Conservation (phyloP, 495 filamentous ascomycete genomes). For the Stereocaulon alpinum region DNA sequence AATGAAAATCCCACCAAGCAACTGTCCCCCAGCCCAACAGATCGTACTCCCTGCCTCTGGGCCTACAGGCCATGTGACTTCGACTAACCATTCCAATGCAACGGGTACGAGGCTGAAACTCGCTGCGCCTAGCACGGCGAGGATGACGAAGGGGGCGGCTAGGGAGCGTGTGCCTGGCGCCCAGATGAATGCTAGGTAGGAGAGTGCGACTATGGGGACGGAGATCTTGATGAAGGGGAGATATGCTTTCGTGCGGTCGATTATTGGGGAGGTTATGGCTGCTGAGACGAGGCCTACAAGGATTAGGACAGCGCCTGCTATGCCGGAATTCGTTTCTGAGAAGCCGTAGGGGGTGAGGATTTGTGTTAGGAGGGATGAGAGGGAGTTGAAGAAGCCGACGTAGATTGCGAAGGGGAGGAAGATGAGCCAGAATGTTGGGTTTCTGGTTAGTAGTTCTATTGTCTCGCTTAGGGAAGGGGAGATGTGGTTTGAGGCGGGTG, state of each 20-base stretch:
- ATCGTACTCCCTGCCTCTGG: slow-evolving; percentile 77
- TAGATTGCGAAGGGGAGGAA: slow-evolving; percentile 69
- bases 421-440: slow-evolving; percentile 64
- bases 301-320: slow-evolving; percentile 80
- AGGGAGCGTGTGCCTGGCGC: slow-evolving; percentile 60
- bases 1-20: slow-evolving; percentile 75
- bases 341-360: slow-evolving; percentile 77
- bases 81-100: slow-evolving; percentile 74
- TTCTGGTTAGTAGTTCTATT: slow-evolving; percentile 37
- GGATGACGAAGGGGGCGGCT: slow-evolving; percentile 61
- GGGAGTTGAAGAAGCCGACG: slow-evolving; percentile 86
- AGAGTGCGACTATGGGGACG: slow-evolving; percentile 62
- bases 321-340: slow-evolving; percentile 71
- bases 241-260: slow-evolving; percentile 76
- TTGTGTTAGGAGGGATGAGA: slow-evolving; percentile 83
- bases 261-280: slow-evolving; percentile 66
- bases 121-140: slow-evolving; percentile 64
- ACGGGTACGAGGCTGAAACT: slow-evolving; percentile 76
- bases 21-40: slow-evolving; percentile 64
- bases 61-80: slow-evolving; percentile 77
- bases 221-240: slow-evolving; percentile 62
- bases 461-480: slow-evolving; percentile 45
- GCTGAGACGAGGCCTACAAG: slow-evolving; percentile 70
- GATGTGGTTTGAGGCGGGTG: slow-evolving; percentile 38
- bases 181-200: slow-evolving; percentile 71